These are phyloP conservation scores for Prunus davidiana DNA, from an alignment of 306 rosid species.

Conservation along the genomic window DNA sequence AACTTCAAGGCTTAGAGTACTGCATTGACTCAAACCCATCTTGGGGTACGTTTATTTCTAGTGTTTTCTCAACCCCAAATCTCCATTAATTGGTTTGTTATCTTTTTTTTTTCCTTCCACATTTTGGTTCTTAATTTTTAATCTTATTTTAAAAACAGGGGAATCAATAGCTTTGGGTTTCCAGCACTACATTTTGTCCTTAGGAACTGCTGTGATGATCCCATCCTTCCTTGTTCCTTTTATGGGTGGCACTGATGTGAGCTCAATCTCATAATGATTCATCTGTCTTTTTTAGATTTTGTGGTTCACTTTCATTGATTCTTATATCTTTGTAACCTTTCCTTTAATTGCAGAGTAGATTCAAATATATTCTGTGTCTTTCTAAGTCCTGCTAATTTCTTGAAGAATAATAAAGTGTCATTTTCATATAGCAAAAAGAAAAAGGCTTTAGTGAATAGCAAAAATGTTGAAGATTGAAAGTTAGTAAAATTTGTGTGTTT, in stretches of 20 bases:
- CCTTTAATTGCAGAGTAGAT: not conserved
- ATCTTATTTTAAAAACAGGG: conserved; percentile 52
- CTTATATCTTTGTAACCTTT: conserved; percentile 2
- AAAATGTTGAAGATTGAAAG: not conserved
- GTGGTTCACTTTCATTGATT: conserved; percentile 1
- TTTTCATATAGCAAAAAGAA: not conserved
- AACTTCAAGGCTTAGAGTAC: conserved; percentile 96
- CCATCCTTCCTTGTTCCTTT: conserved; percentile 95
- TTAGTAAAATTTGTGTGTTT: not conserved
- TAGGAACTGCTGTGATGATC: conserved; percentile 99
- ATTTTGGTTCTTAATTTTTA: not conserved
- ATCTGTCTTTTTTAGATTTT: conserved; percentile 1
- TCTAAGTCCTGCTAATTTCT: not conserved
- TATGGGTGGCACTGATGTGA: conserved; percentile 96
- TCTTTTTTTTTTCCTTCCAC: not conserved
- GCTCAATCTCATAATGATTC: conserved; percentile 23
- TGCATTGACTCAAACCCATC: conserved; percentile 96
- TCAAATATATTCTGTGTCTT: not conserved
- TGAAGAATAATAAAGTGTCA: not conserved
- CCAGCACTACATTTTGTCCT: conserved; percentile 93
- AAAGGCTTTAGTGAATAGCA: not conserved
- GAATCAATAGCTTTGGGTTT: conserved; percentile 87
- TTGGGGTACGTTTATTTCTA: conserved; percentile 63
- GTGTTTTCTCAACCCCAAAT: conserved; percentile 25
- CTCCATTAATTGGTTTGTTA: conserved; percentile 2